phyloP scores from a whole-genome alignment of 768 basidiomycete genomes.

The Rhizopogon sp. region DNA sequence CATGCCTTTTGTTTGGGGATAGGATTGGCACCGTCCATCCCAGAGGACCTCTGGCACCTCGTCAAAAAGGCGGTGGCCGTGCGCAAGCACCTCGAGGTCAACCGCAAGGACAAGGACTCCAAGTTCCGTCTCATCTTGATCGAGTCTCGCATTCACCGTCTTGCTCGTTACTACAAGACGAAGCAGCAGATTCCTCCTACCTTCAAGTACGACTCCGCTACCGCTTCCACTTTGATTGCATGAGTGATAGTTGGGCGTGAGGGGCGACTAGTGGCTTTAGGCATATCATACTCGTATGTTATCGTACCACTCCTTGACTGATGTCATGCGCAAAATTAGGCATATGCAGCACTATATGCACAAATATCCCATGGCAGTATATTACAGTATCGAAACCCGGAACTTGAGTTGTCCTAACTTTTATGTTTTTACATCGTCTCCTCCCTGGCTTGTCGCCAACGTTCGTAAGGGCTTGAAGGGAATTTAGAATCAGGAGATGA shows the following conservation, averaged over 20 bases:
- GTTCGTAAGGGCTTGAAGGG: too few species aligned
- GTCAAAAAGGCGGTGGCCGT: slow-evolving; percentile 99
- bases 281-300: neutral
- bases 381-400: neutral
- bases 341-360: neutral
- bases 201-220: slow-evolving; percentile 97
- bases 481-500: too few species aligned
- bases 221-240: slow-evolving; percentile 88
- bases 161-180: slow-evolving; percentile 98
- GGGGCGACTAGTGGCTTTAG: neutral
- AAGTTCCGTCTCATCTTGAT: slow-evolving; percentile 96
- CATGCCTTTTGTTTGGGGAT: slow-evolving; percentile 49
- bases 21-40: slow-evolving; percentile 97
- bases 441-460: too few species aligned
- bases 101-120: slow-evolving; percentile 99
- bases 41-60: slow-evolving; percentile 99
- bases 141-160: slow-evolving; percentile 97
- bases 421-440: too few species aligned
- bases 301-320: neutral
- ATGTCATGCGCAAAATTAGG: neutral
- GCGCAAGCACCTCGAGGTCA: slow-evolving; percentile 96
- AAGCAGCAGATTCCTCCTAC: slow-evolving; percentile 97
- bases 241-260: slow-evolving; percentile 28
- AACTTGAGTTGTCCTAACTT: neutral
- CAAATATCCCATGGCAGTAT: neutral